Base-by-base conservation (phyloP, 257 asterid species). In the Solanum virginianum region DNA sequence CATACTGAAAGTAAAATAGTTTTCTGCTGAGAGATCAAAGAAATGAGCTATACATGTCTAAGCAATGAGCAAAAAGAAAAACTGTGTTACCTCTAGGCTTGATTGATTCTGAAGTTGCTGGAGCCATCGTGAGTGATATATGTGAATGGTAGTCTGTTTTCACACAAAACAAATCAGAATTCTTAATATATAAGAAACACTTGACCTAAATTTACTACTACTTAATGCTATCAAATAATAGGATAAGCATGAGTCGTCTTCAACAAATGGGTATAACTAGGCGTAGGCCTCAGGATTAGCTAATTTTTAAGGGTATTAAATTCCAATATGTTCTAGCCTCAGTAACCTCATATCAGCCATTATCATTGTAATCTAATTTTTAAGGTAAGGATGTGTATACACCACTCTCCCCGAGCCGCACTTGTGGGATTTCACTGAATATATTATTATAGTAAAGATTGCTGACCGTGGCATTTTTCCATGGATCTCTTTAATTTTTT, bases 61-160 rank as follows among this genome's bases (percentile, higher is more conserved):
- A 7, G 17, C 11, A 5, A 29, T 12, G 29, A 53, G 24, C 60
- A 13, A 53, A 39, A 32, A 53, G 29, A 83, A 10, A 39, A 69
- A 83, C 36, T 1, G 16, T 41, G 65, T 66, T 83, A 83, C 86
- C 86, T 83, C 86, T 83, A 29, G 85, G 85, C 47, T 83, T 83
- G 85, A 83, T 51, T 4, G 85, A 17, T 29, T 83, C 85, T 51
- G 86, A 81, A 69, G 53, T 54, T 68, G 80, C 81, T 51, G 81
- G 81, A 53, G 86, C 86, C 86, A 83, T 83, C 12, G 69, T 53
- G 62, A 83, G 57, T 16, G 54, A 60, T 60, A 82, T 82, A 60
- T 20, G 60, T 55, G 15, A 22, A 82, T 82, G 18, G 41, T 51
- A 43, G 10, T 63, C 85, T 82, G 65, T 82, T 82, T 65, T 65